phyloP scores from a whole-genome alignment of 2,329 filamentous ascomycete species.

The Diplodia mutila region DNA sequence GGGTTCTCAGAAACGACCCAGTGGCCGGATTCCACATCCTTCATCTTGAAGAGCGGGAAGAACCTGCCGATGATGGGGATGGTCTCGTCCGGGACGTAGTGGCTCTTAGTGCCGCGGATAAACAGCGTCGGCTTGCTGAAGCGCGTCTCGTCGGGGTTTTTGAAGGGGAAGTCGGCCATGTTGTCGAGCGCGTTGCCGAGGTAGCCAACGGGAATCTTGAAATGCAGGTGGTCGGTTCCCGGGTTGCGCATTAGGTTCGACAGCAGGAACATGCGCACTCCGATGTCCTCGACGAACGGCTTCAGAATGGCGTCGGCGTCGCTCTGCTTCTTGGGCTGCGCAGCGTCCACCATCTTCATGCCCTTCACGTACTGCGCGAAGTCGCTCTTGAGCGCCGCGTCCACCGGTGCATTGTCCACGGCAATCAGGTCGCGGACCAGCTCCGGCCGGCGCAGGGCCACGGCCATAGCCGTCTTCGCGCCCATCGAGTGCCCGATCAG shows the following conservation, averaged over 20 bases:
- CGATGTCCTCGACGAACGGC: conserved; percentile 60
- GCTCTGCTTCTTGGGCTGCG: conserved; percentile 67
- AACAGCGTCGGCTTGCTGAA: conserved; percentile 83
- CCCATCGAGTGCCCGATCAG: conserved; percentile 97
- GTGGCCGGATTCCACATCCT: conserved; percentile 78
- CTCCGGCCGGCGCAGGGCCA: conserved; percentile 73
- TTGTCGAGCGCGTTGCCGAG: conserved; percentile 70
- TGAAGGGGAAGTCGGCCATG: conserved; percentile 89
- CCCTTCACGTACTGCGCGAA: conserved; percentile 81
- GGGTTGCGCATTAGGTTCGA: conserved; percentile 72
- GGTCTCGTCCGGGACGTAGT: conserved; percentile 79
- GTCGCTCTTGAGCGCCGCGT: conserved; percentile 71
- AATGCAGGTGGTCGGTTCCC: conserved; percentile 64
- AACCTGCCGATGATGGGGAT: conserved; percentile 79
- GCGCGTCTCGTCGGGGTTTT: conserved; percentile 66
- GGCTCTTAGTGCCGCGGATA: conserved; percentile 74
- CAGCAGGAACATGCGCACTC: conserved; percentile 88
- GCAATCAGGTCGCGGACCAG: conserved; percentile 73
- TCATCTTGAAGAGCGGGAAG: conserved; percentile 76
- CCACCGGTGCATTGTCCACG: conserved; percentile 91
- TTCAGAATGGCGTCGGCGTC: conserved; percentile 81
- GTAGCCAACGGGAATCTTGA: conserved; percentile 76
- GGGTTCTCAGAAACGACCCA: conserved; percentile 92
- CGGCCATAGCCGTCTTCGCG: conserved; percentile 87
- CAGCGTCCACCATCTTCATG: conserved; percentile 80